Evolutionary conservation across 257 asterid species (phyloP).

Genomic region (Solanum appendiculatum): DNA sequence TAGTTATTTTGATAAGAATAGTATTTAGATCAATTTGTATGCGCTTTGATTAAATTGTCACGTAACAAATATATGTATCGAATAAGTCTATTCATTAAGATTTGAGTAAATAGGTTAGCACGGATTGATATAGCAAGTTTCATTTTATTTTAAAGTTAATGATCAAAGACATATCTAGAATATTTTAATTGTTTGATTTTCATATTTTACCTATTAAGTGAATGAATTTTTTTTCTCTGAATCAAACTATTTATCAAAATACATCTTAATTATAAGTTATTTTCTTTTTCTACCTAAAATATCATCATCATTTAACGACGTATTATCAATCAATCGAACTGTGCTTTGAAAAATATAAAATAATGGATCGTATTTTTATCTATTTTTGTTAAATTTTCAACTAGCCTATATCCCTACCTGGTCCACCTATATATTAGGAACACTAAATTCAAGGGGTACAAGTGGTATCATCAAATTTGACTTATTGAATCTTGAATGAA

Average conservation of each 20-base stretch:
- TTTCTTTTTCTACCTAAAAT: too few relatives aligned
- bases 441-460: neutral
- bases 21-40: neutral
- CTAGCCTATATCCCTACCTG: neutral
- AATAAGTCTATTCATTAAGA: neutral
- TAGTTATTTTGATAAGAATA: neutral
- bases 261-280: too few relatives aligned
- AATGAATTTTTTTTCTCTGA: too few relatives aligned
- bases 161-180: too few relatives aligned
- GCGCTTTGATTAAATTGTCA: neutral
- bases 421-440: too few relatives aligned
- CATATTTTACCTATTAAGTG: too few relatives aligned
- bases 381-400: neutral
- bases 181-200: too few relatives aligned
- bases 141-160: too few relatives aligned
- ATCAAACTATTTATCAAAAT: neutral
- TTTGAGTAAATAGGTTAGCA: neutral
- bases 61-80: neutral
- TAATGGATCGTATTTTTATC: neutral
- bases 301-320: too few relatives aligned
- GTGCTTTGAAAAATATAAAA: neutral
- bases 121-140: neutral
- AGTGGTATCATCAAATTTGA: neutral
- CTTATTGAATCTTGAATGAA: neutral
- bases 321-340: neutral